Evolutionary conservation across 352 stramenopile species (phyloP), one percentile per base, ranked within the genome.

Genomic region (Globisporangium uncinulatum): DNA sequence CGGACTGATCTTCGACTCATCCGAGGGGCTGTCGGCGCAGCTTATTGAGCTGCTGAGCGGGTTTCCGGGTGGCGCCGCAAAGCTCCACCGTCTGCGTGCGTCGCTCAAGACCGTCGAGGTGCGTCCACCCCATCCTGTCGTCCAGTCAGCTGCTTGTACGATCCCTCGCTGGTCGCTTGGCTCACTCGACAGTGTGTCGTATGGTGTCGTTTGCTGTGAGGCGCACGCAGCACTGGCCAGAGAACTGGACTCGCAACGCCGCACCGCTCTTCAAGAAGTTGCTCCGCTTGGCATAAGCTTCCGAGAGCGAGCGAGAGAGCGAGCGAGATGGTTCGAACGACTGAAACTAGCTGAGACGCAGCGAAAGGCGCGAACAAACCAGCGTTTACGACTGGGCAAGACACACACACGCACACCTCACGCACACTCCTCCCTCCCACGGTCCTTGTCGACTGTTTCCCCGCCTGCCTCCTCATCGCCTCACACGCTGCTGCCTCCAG

Each of bases 161-260:
- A 29, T 29, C 24, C 24, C 24, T 29, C 24, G 24, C 24, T 29
- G 24, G 2, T 29, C 24, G 24, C 24, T 29, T 29, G 24, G 24
- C 42, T 47, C 42, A 46, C 41, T 20, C 17, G 8, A n/a, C 5
- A 21, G 15, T 10, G 14, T 41, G 36, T 43, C 9, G 31, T n/a
- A 10, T 13, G 8, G 29, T 21, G 15, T 7, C 31, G 29, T 21
- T 5, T 51, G 17, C 10, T 39, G 13, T 47, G n/a, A 6, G 6
- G 41, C 34, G 11, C 4, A 9, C 54, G 13, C 36, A 89, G 83
- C 83, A 91, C 45, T 91, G 80, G 83, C 80, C 80, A 2, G 76
- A 89, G 55, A 87, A 89, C 63, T 93, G 83, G 83, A 73, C 65
- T 14, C 74, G 76, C 45, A 65, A 81, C 31, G 83, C 80, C 3